These are phyloP conservation scores for Erigeron philadelphicus DNA, from an alignment of 140 eudicot species.

Conservation along the genomic window DNA sequence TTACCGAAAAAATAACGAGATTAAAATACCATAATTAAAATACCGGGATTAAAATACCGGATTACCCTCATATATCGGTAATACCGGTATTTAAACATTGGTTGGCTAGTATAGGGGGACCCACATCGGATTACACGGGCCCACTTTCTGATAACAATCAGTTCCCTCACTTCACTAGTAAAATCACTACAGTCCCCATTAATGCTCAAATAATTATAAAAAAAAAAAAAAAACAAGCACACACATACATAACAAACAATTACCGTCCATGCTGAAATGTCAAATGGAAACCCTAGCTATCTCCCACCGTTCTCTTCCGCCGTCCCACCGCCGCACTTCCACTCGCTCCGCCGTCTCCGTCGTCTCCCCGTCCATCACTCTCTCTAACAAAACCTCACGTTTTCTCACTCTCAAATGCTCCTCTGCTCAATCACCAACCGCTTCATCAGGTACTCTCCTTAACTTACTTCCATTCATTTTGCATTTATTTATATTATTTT, in stretches of 20 bases:
- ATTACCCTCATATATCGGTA: too few relatives aligned
- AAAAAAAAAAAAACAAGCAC: not conserved
- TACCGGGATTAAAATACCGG: too few relatives aligned
- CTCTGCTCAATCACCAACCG: constrained; percentile 35
- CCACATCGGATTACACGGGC: not conserved
- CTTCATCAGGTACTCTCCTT: constrained; percentile 29
- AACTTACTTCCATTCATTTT: not conserved
- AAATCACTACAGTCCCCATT: constrained; percentile 9
- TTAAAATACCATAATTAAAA: too few relatives aligned
- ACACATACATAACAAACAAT: constrained; percentile 1
- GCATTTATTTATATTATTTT: not conserved
- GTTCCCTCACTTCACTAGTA: not conserved
- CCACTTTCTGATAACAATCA: not conserved
- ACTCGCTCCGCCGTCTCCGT: constrained; percentile 12
- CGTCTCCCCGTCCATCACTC: constrained; percentile 20
- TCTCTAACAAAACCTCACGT: constrained; percentile 26
- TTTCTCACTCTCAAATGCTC: constrained; percentile 48
- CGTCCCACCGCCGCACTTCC: constrained; percentile 32
- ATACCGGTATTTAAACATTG: too few relatives aligned
- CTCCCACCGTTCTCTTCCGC: constrained; percentile 36
- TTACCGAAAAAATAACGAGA: too few relatives aligned
- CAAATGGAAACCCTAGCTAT: constrained; percentile 74
- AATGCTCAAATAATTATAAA: not conserved
- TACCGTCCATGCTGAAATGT: constrained; percentile 3
- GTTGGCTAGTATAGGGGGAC: not conserved